phyloP scores from a whole-genome alignment of 129 eudicot genomes.

The Artemisia tridentata region DNA sequence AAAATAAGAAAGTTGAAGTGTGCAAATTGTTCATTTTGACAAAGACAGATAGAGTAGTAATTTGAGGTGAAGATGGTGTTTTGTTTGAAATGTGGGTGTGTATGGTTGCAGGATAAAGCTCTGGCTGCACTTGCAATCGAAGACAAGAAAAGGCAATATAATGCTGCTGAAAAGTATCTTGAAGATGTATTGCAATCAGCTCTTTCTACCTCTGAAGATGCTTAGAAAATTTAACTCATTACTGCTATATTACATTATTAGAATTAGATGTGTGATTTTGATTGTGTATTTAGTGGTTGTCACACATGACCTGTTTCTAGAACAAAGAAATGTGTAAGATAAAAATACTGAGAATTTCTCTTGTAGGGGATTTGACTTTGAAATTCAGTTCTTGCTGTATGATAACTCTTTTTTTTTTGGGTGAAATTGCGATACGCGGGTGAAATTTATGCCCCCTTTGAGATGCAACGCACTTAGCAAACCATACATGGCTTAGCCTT shows the following conservation, averaged over 20 bases:
- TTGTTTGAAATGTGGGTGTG: background rate
- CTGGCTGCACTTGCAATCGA: conserved; percentile 93
- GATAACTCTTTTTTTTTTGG: no score
- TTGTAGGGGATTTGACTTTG: background rate
- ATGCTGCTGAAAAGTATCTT: conserved; percentile 90
- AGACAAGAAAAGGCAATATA: conserved; percentile 91
- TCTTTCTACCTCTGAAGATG: conserved; percentile 59
- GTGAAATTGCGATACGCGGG: background rate
- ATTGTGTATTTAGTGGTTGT: background rate
- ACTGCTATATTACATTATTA: background rate
- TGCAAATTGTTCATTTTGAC: no score
- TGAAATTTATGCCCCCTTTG: conserved; percentile 1
- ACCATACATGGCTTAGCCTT: background rate
- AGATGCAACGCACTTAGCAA: background rate
- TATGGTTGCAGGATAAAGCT: conserved; percentile 74
- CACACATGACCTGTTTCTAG: background rate
- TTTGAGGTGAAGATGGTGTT: background rate
- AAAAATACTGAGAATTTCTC: background rate
- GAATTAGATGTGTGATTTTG: background rate
- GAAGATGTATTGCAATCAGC: conserved; percentile 96
- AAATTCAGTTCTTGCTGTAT: background rate
- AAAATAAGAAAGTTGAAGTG: no score
- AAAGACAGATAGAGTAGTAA: no score
- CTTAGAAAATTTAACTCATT: background rate
- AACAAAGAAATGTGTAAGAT: background rate